Conservation (phyloP, 2,329 filamentous ascomycete species). For the Furcasterigmium furcatum region DNA sequence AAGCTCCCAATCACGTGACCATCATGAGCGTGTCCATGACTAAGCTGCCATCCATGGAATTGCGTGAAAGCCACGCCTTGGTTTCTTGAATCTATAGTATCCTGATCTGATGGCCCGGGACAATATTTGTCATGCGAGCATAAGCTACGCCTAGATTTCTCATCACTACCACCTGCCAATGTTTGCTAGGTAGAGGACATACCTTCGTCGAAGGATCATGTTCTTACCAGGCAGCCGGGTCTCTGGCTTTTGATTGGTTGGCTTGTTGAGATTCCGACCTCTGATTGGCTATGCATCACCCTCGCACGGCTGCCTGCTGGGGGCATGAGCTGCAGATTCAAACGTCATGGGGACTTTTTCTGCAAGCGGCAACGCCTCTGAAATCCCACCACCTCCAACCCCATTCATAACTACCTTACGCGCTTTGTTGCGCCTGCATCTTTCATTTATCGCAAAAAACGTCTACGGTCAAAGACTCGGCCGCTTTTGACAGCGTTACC, state of each 20-base stretch:
- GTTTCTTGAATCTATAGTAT: no score
- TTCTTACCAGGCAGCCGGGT: no score
- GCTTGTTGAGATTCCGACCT: not conserved
- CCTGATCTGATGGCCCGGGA: no score
- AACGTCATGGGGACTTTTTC: slow-evolving; percentile 11
- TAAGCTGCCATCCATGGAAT: no score
- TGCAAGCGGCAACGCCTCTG: not conserved
- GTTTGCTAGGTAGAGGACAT: no score
- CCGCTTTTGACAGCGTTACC: not conserved
- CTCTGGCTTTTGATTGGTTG: no score
- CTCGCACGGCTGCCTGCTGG: slow-evolving; percentile 2
- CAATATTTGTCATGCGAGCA: no score
- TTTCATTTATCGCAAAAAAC: not conserved
- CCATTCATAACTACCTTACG: not conserved
- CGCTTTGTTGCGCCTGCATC: not conserved
- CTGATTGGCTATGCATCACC: not conserved
- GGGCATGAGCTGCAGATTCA: slow-evolving; percentile 10
- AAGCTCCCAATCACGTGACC: slow-evolving; percentile 11
- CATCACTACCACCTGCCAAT: no score
- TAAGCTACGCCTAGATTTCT: no score
- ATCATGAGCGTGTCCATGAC: no score
- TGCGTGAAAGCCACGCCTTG: no score
- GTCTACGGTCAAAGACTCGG: not conserved
- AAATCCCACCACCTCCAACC: not conserved
- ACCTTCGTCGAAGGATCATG: no score